Base-by-base conservation (phyloP, 805 yeast species). In the Scheffersomyces ergatensis region DNA sequence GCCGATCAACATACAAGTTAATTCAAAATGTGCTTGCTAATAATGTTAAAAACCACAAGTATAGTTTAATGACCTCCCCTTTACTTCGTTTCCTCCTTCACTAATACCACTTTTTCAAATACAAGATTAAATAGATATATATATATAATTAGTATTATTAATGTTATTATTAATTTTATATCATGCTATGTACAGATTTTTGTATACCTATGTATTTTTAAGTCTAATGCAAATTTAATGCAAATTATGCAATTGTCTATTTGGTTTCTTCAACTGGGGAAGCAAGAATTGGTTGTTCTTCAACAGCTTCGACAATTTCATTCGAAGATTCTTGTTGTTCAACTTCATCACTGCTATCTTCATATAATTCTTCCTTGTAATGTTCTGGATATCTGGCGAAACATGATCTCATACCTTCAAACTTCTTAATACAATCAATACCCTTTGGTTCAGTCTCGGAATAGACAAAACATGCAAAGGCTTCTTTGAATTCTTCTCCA, bases 401-500 rank as follows among this genome's bases (percentile, higher is more conserved):
- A 70, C 99, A 93, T 47, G 79, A 76, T 70, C 95, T 96, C 98
- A 92, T 93, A 55, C 71, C 78, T 62, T 83, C 82, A 70, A 92
- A 93, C 70, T 86, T 85, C 54, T 85, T 88, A 52, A 92, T 80
- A 68, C 99, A 93, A 63, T 93, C 97, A 46, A 86, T 80, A 36
- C 99, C 99, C 72, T 92, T 92, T 60, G 98, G 97, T 61, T 92
- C 98, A 43, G 84, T 83, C 55, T 84, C 88, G 5, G 97, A 89
- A 72, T 85, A 89, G 33, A 93, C 92, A 58, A 93, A 93, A 63
- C 99, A 93, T 8, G 95, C 76, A 63, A 93, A 93, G 0, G 99
- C 98, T 39, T 79, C 89, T 45, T 62, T 62, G 44, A 61, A 57
- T 45, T 54, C 57, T 50, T 62, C 57, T 23, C 99, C 99, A 70